Base-by-base conservation (phyloP, 2,329 filamentous ascomycete genomes). In the Xylariaceae sp. region DNA sequence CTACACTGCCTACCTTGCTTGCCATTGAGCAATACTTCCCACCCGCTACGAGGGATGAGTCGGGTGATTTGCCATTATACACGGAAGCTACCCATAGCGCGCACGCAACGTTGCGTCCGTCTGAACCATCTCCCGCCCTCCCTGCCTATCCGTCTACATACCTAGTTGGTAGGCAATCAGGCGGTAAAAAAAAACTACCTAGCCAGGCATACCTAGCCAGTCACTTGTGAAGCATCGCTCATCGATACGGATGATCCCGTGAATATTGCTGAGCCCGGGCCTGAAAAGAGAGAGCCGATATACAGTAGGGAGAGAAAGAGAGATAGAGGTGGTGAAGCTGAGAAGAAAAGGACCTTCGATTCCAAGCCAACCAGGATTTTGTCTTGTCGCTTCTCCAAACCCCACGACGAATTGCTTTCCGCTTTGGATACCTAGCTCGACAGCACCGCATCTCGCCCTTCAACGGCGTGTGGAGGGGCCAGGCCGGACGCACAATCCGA, bases 361-460 rank as follows among this genome's bases (percentile, higher is more conserved):
- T 11, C 43, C 9, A n/a, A 32, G 26, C 11, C 43, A 12, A 45
- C 43, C 43, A 45, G 43, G 43, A 45, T 45, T 39, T 40, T 50
- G 58, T 45, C 56, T 57, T 47, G 32, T 54, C 39, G 59, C 61
- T 60, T 62, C 62, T 60, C 64, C 62, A 62, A 61, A 60, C 61
- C 55, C 51, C 48, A 60, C 51, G 53, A 65, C 65, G 66, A 67
- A 61, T 47, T 67, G 65, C 59, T 67, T 66, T 67, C 65, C 63
- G 55, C 58, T 64, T 66, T 66, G 52, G 65, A 67, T 55, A 58
- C 53, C 19, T 19, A 19, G 19, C 19, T 54, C 61, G 60, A 59
- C 58, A 59, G 55, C 53, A 41, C 51, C 39, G 34, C 52, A 44
- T 54, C 51, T 53, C 62, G 56, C 53, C 45, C 29, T 50, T 54